Evolutionary conservation across 2,329 filamentous ascomycete genomes (phyloP).

Genomic region (Berkeleyomyces rouxiae): DNA sequence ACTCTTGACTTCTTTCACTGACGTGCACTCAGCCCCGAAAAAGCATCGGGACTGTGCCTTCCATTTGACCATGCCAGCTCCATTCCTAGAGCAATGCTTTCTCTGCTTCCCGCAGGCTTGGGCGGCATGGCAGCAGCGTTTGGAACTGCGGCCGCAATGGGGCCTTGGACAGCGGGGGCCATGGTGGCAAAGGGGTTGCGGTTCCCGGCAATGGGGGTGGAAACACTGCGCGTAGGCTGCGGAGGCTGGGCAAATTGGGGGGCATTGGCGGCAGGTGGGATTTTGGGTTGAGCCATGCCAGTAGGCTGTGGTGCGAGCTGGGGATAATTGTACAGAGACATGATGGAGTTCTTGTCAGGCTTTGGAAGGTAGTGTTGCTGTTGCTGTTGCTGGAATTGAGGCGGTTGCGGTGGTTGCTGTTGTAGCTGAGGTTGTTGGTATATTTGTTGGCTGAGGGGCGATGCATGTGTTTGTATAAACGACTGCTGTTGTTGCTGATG

Average conservation of each 20-base stretch:
- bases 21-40: constrained; percentile 55
- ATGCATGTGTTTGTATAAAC: constrained; percentile 4
- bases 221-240: constrained; percentile 18
- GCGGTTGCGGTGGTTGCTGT: constrained; percentile 17
- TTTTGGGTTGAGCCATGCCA: constrained; percentile 2
- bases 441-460: constrained; percentile 14
- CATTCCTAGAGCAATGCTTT: constrained; percentile 52
- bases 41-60: constrained; percentile 63
- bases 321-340: constrained; percentile 55
- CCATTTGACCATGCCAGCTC: constrained; percentile 51
- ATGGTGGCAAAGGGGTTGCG: constrained; percentile 40
- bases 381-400: constrained; percentile 18
- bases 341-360: constrained; percentile 56
- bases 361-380: constrained; percentile 23
- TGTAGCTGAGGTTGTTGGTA: constrained; percentile 16
- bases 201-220: constrained; percentile 25
- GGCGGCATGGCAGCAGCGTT: constrained; percentile 23
- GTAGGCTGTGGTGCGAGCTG: constrained; percentile 14
- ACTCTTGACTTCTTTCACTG: constrained; percentile 19
- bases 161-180: constrained; percentile 19
- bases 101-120: constrained; percentile 34
- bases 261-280: constrained; percentile 14
- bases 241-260: constrained; percentile 17
- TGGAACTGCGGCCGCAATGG: constrained; percentile 15
- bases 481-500: constrained; percentile 19